A percentile compares a stretch with the other conserved stretches of the same genome.
These are phyloP conservation scores for Lentinula lateritia DNA, from an alignment of 768 basidiomycete genomes.

Conservation along the genomic window DNA sequence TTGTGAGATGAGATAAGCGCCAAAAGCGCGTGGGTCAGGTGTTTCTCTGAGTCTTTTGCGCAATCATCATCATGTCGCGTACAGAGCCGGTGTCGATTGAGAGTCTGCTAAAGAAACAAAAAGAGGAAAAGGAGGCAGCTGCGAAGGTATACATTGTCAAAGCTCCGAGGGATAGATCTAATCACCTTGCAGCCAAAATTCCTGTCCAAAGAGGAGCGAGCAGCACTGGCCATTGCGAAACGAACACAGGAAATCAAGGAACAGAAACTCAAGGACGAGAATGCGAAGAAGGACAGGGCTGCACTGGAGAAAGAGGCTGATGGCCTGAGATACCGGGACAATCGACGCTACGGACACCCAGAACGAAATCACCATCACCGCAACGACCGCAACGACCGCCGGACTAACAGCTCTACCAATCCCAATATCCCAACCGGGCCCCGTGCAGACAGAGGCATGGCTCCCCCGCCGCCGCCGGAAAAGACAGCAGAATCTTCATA, in stretches of 20 bases:
- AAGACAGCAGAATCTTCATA: slow-evolving; percentile 34
- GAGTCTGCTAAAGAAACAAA: slow-evolving; percentile 79
- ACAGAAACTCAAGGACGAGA: slow-evolving; percentile 63
- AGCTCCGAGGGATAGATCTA: background rate
- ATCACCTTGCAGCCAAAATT: slow-evolving; percentile 73
- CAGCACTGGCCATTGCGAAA: slow-evolving; percentile 81
- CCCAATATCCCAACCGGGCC: slow-evolving; percentile 81
- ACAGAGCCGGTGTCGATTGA: slow-evolving; percentile 87
- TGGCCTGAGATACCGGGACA: slow-evolving; percentile 51
- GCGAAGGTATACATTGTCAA: slow-evolving; percentile 57
- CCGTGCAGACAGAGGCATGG: slow-evolving; percentile 63
- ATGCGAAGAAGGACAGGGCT: slow-evolving; percentile 55
- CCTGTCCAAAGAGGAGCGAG: slow-evolving; percentile 88
- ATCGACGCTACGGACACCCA: slow-evolving; percentile 36
- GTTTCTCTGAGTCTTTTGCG: slow-evolving; percentile 5
- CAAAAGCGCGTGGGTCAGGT: slow-evolving; percentile 16
- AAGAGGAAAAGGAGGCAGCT: slow-evolving; percentile 82
- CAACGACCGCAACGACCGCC: slow-evolving; percentile 22
- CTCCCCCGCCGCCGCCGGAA: slow-evolving; percentile 26
- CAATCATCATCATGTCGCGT: slow-evolving; percentile 34
- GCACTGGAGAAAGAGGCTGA: slow-evolving; percentile 73
- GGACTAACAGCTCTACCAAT: slow-evolving; percentile 48
- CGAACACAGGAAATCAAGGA: slow-evolving; percentile 78
- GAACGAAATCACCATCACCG: slow-evolving; percentile 44
- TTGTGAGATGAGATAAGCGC: slow-evolving; percentile 43